These are phyloP conservation scores for Fusarium domesticum DNA, from an alignment of 2,329 filamentous ascomycete genomes.

Conservation along the genomic window DNA sequence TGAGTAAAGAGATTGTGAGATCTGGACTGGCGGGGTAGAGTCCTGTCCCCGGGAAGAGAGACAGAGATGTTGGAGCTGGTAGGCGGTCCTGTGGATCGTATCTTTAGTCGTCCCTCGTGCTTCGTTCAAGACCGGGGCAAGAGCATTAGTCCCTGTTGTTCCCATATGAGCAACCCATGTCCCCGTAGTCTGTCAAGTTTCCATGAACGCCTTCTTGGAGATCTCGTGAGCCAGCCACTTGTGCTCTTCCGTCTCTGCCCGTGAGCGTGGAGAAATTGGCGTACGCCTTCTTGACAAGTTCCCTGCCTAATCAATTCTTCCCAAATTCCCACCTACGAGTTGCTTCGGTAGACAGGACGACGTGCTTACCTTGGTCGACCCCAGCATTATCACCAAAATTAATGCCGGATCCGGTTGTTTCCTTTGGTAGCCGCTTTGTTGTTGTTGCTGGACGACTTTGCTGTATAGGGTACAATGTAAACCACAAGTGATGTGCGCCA, in stretches of 20 bases:
- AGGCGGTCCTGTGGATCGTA: too few relatives aligned
- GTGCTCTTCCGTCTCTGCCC: background rate
- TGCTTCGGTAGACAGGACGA: background rate
- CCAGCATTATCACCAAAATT: conserved; percentile 6
- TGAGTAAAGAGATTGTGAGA: too few relatives aligned
- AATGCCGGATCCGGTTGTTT: conserved; percentile 24
- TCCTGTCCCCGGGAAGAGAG: too few relatives aligned
- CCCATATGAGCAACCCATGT: too few relatives aligned
- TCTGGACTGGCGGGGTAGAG: too few relatives aligned
- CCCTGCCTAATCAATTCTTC: too few relatives aligned
- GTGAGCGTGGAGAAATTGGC: background rate
- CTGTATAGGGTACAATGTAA: background rate
- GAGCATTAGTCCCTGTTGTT: too few relatives aligned
- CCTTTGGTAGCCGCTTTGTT: conserved; percentile 24
- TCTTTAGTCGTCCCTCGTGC: too few relatives aligned
- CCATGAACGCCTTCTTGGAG: background rate
- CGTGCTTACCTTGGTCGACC: background rate
- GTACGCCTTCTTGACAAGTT: background rate
- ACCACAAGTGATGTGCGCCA: conserved; percentile 17
- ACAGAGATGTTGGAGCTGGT: too few relatives aligned
- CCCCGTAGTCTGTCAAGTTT: too few relatives aligned
- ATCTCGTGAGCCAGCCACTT: background rate
- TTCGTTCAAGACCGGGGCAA: too few relatives aligned
- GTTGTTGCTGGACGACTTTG: background rate
- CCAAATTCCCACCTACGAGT: too few relatives aligned